A percentile compares a stretch with the other conserved stretches of the same genome.
Evolutionary conservation across 495 filamentous ascomycete species (phyloP).

Genomic region (Aspergillus cristatus): DNA sequence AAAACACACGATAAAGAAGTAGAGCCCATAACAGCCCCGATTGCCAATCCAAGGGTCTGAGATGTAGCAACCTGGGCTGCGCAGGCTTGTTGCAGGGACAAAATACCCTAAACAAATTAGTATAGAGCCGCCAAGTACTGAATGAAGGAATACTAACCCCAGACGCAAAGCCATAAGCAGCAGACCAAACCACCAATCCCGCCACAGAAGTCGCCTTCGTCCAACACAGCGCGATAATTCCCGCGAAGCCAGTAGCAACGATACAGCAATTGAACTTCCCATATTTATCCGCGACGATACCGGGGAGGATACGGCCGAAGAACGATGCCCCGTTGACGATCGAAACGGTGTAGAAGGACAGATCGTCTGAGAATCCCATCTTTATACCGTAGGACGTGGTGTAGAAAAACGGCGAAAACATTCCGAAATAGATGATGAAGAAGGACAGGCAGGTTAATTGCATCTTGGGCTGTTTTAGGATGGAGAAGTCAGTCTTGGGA

Average conservation of each 20-base stretch:
- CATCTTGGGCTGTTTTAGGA: slow-evolving; percentile 22
- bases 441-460: slow-evolving; percentile 39
- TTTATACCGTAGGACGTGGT: slow-evolving; percentile 25
- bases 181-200: slow-evolving; percentile 25
- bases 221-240: slow-evolving; percentile 38
- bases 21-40: slow-evolving; percentile 25
- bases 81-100: slow-evolving; percentile 34
- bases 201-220: slow-evolving; percentile 24
- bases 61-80: slow-evolving; percentile 26
- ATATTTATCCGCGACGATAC: slow-evolving; percentile 56
- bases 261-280: slow-evolving; percentile 65
- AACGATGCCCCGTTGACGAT: slow-evolving; percentile 40
- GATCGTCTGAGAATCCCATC: slow-evolving; percentile 23
- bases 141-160: slow-evolving; percentile 20
- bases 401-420: slow-evolving; percentile 41
- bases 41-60: slow-evolving; percentile 20
- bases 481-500: slow-evolving; percentile 10
- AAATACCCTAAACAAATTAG: slow-evolving; percentile 20
- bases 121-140: neutral
- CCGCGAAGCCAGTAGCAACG: slow-evolving; percentile 44
- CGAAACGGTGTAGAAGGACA: slow-evolving; percentile 35
- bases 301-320: slow-evolving; percentile 34
- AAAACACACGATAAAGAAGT: slow-evolving; percentile 26
- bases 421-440: slow-evolving; percentile 36
- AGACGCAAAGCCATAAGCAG: slow-evolving; percentile 32